Base-by-base conservation (phyloP, 495 filamentous ascomycete species). In the Daldinia loculata region DNA sequence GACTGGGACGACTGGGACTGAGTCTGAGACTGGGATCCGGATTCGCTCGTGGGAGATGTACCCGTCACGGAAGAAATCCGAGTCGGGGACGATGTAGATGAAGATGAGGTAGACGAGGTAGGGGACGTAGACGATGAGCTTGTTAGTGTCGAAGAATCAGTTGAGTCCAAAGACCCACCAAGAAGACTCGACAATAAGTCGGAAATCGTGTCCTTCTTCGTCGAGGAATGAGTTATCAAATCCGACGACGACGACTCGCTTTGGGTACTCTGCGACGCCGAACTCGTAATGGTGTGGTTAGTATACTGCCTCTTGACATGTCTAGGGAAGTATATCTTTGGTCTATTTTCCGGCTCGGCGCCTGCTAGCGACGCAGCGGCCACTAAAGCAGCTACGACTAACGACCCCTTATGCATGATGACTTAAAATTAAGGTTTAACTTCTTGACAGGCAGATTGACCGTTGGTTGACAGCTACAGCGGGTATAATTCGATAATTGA, bases 251-350 rank as follows among this genome's bases (percentile, higher is more conserved):
- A 36, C 4, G 12, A 36, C 9, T 63, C 63, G 36, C 68, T 76
- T n/a, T 68, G 56, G 5, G 66, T 69, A 32, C 66, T 74, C 45
- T 67, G 68, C 36, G 74, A 72, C 4, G 74, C 68, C 6, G 69
- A 60, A 55, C 77, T 80, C 19, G 81, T 81, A 50, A 83, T 81
- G 12, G 83, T 86, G 50, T 76, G 72, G 66, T 87, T 86, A 74
- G 78, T 79, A 61, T 84, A 78, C 50, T 84, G 81, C 36, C 89
- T 84, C 79, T 87, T 90, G 65, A 90, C 80, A 48, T 89, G 82
- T 45, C 82, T 80, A 9, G 88, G 88, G 66, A 88, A 88, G 77
- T 90, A 90, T 69, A 84, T 84, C 71, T 79, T 84, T 6, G 87
- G 87, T 71, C 76, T 78, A 36, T 68, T 72, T 43, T 84, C 79